A percentile compares a stretch with the other conserved stretches of the same genome.
Evolutionary conservation across 1,284 basidiomycete species (phyloP).

Genomic region (Meripilus lineatus): DNA sequence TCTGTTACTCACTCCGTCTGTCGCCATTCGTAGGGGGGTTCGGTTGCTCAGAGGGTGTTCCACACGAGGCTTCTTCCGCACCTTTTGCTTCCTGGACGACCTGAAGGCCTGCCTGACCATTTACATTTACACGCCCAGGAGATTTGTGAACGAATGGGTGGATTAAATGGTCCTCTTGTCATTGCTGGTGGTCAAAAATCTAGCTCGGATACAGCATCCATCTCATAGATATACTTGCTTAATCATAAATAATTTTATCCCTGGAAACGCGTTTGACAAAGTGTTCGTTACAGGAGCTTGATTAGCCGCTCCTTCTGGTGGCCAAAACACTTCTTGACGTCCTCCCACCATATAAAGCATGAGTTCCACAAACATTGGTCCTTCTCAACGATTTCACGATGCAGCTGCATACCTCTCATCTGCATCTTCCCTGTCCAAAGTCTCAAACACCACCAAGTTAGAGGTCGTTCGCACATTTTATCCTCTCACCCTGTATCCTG

Average conservation of each 20-base stretch:
- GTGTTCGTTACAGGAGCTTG: too few species aligned
- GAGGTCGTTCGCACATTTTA: conserved; percentile 51
- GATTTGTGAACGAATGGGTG: conserved; percentile 46
- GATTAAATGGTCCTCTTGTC: conserved; percentile 24
- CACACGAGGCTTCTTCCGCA: conserved; percentile 62
- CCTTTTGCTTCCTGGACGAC: conserved; percentile 38
- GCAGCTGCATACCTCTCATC: conserved; percentile 65
- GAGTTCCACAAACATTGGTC: conserved; percentile 16
- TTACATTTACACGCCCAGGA: conserved; percentile 45
- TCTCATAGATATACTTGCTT: too few species aligned
- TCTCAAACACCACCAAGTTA: conserved; percentile 59
- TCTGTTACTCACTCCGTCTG: neutral
- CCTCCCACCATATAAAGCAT: too few species aligned
- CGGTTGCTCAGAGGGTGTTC: conserved; percentile 59
- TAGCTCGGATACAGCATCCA: too few species aligned
- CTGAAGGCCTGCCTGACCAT: conserved; percentile 44
- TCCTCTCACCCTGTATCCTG: conserved; percentile 18
- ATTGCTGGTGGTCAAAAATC: neutral
- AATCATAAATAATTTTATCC: too few species aligned
- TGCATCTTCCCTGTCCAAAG: conserved; percentile 44
- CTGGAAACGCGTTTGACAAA: too few species aligned
- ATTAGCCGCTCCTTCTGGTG: too few species aligned
- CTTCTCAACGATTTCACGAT: conserved; percentile 49
- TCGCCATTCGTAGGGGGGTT: conserved; percentile 42
- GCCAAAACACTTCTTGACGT: too few species aligned